phyloP scores from a whole-genome alignment of 139 green algal species.

The Coccomyxa sp. region DNA sequence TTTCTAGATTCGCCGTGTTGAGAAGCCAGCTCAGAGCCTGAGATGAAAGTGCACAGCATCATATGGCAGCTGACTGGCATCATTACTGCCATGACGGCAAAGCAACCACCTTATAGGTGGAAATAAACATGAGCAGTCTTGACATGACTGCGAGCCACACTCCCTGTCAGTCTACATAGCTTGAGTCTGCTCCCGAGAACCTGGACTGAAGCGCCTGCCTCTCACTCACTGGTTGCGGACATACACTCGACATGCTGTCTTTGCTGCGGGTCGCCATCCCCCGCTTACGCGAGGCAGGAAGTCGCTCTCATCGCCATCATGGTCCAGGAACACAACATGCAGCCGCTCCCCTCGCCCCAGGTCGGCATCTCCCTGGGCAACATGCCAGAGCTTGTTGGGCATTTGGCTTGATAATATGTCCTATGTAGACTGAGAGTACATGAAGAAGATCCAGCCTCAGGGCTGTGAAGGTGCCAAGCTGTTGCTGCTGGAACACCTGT shows the following conservation, averaged over 20 bases:
- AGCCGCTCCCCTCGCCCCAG: slow-evolving; percentile 39
- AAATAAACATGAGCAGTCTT: background rate
- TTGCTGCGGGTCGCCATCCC: background rate
- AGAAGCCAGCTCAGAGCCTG: too few relatives aligned
- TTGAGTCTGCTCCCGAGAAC: background rate
- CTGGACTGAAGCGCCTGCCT: too few relatives aligned
- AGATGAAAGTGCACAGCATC: too few relatives aligned
- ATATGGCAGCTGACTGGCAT: background rate
- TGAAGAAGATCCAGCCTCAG: too few relatives aligned
- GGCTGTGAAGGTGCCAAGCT: too few relatives aligned
- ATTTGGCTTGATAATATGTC: background rate
- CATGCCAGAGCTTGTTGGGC: slow-evolving; percentile 35
- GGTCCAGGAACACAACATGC: slow-evolving; percentile 47
- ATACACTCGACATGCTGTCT: background rate
- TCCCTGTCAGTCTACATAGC: background rate
- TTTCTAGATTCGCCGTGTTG: too few relatives aligned
- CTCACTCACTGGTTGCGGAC: background rate
- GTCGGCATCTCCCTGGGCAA: slow-evolving; percentile 31
- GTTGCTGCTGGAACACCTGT: too few relatives aligned
- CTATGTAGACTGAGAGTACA: background rate
- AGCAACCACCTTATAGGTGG: background rate
- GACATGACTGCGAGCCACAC: background rate
- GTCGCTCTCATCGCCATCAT: slow-evolving; percentile 20
- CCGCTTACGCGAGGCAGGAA: slow-evolving; percentile 17
- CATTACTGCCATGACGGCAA: background rate